Conservation (phyloP, 1,139 yeast genomes). For the Insectozyma bohioensis region DNA sequence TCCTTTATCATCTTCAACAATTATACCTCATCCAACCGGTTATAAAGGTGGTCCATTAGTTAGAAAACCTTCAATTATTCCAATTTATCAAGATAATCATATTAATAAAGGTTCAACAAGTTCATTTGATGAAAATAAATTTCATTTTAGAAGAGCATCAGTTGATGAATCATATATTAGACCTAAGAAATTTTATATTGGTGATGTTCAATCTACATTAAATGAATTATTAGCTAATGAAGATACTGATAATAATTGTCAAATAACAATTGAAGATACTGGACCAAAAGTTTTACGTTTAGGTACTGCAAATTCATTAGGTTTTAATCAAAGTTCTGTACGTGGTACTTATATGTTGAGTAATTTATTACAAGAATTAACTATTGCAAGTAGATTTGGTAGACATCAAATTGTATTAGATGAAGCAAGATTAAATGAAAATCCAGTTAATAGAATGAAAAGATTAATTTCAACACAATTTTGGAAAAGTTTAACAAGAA, state of each 20-base stretch:
- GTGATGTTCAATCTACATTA: slow-evolving; percentile 74
- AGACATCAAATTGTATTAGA: slow-evolving; percentile 75
- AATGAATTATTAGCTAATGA: slow-evolving; percentile 69
- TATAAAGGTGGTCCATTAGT: slow-evolving; percentile 3
- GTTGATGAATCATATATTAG: slow-evolving; percentile 54
- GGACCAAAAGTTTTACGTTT: slow-evolving; percentile 88
- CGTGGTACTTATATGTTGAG: slow-evolving; percentile 92
- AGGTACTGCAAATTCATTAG: slow-evolving; percentile 84
- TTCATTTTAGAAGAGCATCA: slow-evolving; percentile 55
- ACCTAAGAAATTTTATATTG: slow-evolving; percentile 64
- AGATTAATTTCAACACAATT: slow-evolving; percentile 76
- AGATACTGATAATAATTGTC: slow-evolving; percentile 84
- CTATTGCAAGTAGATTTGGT: slow-evolving; percentile 82
- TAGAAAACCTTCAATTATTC: slow-evolving; percentile 34
- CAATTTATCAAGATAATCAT: slow-evolving; percentile 27
- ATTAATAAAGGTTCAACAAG: slow-evolving; percentile 8
- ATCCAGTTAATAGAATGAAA: slow-evolving; percentile 78
- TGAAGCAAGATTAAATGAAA: slow-evolving; percentile 81
- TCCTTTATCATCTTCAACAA: slow-evolving; percentile 1
- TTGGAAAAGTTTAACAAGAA: slow-evolving; percentile 80
- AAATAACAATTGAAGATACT: slow-evolving; percentile 87
- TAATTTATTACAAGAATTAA: slow-evolving; percentile 83
- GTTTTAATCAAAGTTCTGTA: slow-evolving; percentile 68
- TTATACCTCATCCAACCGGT: slow-evolving; percentile 9
- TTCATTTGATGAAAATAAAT: slow-evolving; percentile 14